Evolutionary conservation across 176 grass and related monocot genomes (phyloP), one percentile per base, ranked within the genome.

Genomic region (Bromus sterilis): DNA sequence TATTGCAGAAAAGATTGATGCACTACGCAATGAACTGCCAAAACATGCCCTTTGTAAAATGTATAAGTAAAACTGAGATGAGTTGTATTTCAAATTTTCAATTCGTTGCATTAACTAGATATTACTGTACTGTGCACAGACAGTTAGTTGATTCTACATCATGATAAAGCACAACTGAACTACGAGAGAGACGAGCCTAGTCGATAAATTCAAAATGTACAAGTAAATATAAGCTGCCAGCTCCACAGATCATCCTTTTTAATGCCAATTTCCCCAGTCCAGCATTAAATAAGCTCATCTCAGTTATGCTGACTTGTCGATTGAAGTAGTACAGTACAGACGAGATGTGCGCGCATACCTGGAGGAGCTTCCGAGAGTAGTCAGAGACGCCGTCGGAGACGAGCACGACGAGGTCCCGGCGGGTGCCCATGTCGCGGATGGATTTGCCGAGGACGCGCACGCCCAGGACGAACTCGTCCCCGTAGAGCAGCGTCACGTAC

Each of bases 401-500:
- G 60, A 94, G 89, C 20, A 78, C 92, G 29, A 94, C 87, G 29
- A 94, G 75, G 79, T 94, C 89, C 66, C 73, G 91, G 29, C 59
- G 56, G 34, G 92, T 66, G 16, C 87, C 84, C 0, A 87, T 85
- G 68, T 94, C 84, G n/a, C 92, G 83, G 58, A 94, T 80, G 21
- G 92, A 94, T 76, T 89, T 94, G 2, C 89, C 92, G 18, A 94
- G 89, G 26, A 94, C 92, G 32, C 92, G 89, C 42, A 91, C 92
- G n/a, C 89, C 89, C 5, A 94, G 81, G 36, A 94, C 84, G 78
- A 94, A 94, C 78, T 91, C 89, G 77, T 94, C 87, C 5, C 92
- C 92, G 84, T 94, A 94, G 7, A 94, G 81, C 16, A 94, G 92
- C 56, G 89, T 91, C 40, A 89, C 89, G 74, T 91, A 94, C n/a